Evolutionary conservation across 345 rosid species (phyloP), one percentile per base, ranked within the genome.

Genomic region (Physaria fendleri): DNA sequence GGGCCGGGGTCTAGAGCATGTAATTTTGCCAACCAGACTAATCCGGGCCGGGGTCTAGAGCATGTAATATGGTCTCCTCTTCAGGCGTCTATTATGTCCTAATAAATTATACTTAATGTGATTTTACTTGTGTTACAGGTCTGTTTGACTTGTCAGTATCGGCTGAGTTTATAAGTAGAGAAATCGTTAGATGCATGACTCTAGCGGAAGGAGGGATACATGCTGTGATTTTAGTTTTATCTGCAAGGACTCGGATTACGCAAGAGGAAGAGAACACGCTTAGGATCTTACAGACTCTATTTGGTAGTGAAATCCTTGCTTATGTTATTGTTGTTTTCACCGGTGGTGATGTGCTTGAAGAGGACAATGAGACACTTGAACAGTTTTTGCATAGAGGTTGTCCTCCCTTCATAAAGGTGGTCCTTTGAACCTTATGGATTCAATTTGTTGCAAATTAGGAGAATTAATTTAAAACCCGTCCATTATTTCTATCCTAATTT

Each of bases 311-410:
- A 64, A 83, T 88, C 50, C 12, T 79, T 53, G 71, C 77, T 72
- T 83, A 85, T 76, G 76, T 88, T 79, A 78, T 88, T 69, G 81
- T 85, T 9, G 83, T 88, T 12, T 83, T 88, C 60, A 88, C 90
- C 3, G 93, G 88, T 5, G 96, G 93, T 35, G 96, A 88, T 47
- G 80, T 76, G 9, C 76, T 88, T n/a, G 90, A 85, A 62, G 85
- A 74, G 1, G 64, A 69, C n/a, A 79, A 79, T 0, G 79, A 81
- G 56, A 83, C 86, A 0, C 65, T 88, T 55, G 84, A 88, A 9
- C 88, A 80, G 40, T 83, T 85, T 59, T 22, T 81, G 43, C 77
- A 79, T 21, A 76, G 77, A 2, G 85, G 77, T 14, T 81, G 90
- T 65, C 94, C 96, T 9, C n/a, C n/a, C n/a, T n/a, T n/a, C n/a